phyloP scores from a whole-genome alignment of 768 basidiomycete genomes.

The Cyclocybe cylindracea region DNA sequence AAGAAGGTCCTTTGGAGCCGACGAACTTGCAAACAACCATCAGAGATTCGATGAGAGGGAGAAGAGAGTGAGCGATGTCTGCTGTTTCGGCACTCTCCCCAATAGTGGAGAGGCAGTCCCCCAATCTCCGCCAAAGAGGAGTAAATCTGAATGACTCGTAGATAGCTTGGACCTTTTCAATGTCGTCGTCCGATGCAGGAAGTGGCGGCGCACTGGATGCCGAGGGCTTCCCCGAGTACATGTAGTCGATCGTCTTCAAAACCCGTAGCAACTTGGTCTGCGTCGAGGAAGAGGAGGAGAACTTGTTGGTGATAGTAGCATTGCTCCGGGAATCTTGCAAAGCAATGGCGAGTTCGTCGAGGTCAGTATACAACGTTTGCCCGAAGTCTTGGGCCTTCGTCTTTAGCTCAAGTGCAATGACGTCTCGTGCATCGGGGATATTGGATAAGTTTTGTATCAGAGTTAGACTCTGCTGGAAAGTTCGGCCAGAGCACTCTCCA shows the following conservation, averaged over 20 bases:
- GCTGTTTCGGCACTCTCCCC: slow-evolving; percentile 80
- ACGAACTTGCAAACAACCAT: slow-evolving; percentile 99
- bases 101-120: slow-evolving; percentile 85
- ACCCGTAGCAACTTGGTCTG: slow-evolving; percentile 97
- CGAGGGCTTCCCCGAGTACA: slow-evolving; percentile 69
- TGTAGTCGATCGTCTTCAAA: slow-evolving; percentile 96
- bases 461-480: slow-evolving; percentile 92
- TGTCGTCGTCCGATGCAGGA: slow-evolving; percentile 48
- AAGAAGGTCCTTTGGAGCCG: slow-evolving; percentile 59
- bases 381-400: slow-evolving; percentile 88
- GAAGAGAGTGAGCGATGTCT: slow-evolving; percentile 87
- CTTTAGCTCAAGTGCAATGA: slow-evolving; percentile 86
- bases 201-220: slow-evolving; percentile 21
- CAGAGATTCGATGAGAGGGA: slow-evolving; percentile 93
- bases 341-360: slow-evolving; percentile 72
- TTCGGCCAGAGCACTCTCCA: slow-evolving; percentile 93
- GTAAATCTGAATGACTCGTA: slow-evolving; percentile 93
- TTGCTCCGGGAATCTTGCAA: slow-evolving; percentile 59
- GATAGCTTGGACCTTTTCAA: slow-evolving; percentile 83
- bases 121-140: slow-evolving; percentile 83
- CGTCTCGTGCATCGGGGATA: slow-evolving; percentile 85
- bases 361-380: slow-evolving; percentile 67
- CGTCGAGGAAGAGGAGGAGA: slow-evolving; percentile 90
- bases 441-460: slow-evolving; percentile 92
- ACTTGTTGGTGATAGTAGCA: slow-evolving; percentile 73